Conservation (phyloP, 129 eudicot genomes). For the Cynara cardunculus region DNA sequence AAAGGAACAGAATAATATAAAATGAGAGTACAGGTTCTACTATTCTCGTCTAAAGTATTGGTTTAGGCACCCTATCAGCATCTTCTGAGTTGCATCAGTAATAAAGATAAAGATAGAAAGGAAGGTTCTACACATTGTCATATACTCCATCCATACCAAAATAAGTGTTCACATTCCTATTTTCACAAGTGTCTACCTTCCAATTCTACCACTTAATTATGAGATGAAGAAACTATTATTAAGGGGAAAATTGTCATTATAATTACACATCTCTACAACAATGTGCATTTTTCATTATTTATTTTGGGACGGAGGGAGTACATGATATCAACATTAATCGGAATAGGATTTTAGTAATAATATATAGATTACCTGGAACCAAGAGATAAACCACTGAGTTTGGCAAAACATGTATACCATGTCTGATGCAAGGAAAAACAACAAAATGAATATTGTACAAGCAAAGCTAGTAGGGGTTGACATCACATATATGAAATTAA, state of each 20-base stretch:
- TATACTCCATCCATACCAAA: too few relatives aligned
- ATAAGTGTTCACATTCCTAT: too few relatives aligned
- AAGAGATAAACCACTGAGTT: conserved; percentile 80
- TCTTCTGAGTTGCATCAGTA: too few relatives aligned
- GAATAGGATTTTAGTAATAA: background rate
- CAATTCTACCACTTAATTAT: too few relatives aligned
- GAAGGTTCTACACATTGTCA: too few relatives aligned
- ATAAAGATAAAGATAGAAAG: too few relatives aligned
- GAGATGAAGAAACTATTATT: too few relatives aligned
- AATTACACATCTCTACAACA: background rate
- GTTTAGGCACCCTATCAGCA: too few relatives aligned
- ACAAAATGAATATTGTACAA: conserved; percentile 6
- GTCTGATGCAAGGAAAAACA: conserved; percentile 47
- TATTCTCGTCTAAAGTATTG: too few relatives aligned
- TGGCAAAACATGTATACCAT: conserved; percentile 83
- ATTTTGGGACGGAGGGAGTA: background rate
- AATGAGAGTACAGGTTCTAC: too few relatives aligned
- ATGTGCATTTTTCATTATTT: background rate
- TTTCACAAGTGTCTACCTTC: too few relatives aligned
- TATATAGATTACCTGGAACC: conserved; percentile 42
- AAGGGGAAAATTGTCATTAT: background rate
- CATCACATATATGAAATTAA: conserved; percentile 5
- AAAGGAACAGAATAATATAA: too few relatives aligned
- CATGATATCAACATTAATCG: background rate
- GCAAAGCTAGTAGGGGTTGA: background rate